Conservation (phyloP, 495 filamentous ascomycete genomes). For the Astrocystis sublimbata region DNA sequence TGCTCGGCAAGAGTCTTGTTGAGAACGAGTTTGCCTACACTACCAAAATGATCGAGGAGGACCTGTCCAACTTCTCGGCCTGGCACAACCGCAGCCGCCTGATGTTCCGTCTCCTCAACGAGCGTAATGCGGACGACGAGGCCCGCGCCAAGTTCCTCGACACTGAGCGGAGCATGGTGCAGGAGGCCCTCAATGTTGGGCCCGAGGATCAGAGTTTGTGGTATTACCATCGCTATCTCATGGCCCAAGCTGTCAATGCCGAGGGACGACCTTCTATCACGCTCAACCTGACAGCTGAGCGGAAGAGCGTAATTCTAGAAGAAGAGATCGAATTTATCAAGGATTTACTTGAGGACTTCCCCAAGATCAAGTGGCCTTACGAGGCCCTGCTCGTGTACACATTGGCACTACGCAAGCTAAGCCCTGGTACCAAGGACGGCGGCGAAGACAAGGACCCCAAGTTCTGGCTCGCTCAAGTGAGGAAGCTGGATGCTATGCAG, state of each 20-base stretch:
- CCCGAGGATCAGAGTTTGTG: constrained; percentile 91
- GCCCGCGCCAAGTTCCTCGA: constrained; percentile 70
- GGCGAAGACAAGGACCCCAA: constrained; percentile 51
- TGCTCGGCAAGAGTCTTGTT: constrained; percentile 60
- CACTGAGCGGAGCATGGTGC: constrained; percentile 71
- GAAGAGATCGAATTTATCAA: constrained; percentile 67
- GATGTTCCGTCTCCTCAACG: constrained; percentile 71
- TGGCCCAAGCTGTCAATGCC: constrained; percentile 57
- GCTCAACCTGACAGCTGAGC: constrained; percentile 59
- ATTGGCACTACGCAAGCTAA: constrained; percentile 47
- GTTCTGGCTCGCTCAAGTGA: constrained; percentile 64
- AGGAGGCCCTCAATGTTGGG: constrained; percentile 76
- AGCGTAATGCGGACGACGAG: constrained; percentile 61
- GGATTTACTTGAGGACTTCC: constrained; percentile 74
- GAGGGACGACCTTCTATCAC: constrained; percentile 56
- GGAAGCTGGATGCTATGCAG: constrained; percentile 68
- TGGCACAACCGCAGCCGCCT: constrained; percentile 90
- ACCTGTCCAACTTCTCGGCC: constrained; percentile 93
- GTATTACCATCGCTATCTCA: constrained; percentile 77
- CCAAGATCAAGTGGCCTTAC: constrained; percentile 77
- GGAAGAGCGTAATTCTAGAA: constrained; percentile 65
- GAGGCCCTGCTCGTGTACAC: constrained; percentile 71
- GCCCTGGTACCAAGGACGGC: constrained; percentile 32
- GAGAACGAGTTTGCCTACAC: constrained; percentile 88
- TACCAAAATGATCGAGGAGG: constrained; percentile 75